Evolutionary conservation across 2,329 filamentous ascomycete species (phyloP).

Genomic region (Cytospora leucostoma): DNA sequence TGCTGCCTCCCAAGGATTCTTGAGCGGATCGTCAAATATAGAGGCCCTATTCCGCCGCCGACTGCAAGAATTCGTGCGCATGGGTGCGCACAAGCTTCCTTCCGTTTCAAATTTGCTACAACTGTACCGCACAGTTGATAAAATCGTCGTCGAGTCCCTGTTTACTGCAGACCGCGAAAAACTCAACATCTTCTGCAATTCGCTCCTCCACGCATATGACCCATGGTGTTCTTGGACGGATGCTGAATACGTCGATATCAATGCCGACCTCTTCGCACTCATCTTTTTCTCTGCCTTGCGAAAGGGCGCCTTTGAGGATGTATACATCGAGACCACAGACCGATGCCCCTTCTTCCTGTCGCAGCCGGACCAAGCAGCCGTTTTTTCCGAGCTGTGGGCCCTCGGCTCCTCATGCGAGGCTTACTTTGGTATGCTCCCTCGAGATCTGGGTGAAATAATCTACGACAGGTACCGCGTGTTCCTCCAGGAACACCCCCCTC

Average conservation of each 20-base stretch:
- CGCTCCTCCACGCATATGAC: conserved; percentile 40
- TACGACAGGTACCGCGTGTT: conserved; percentile 37
- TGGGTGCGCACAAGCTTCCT: conserved; percentile 33
- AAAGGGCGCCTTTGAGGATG: conserved; percentile 60
- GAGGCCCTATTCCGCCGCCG: conserved; percentile 34
- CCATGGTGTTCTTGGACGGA: conserved; percentile 29
- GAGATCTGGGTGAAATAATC: conserved; percentile 48
- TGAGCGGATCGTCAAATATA: conserved; percentile 34
- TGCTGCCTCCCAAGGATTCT: conserved; percentile 32
- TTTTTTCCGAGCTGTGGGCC: conserved; percentile 64
- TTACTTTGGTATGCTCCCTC: conserved; percentile 59
- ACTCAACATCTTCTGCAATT: conserved; percentile 41
- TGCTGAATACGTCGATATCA: conserved; percentile 42
- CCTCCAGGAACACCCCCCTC: conserved; percentile 34
- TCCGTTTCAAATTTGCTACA: conserved; percentile 32
- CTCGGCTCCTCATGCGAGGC: conserved; percentile 63
- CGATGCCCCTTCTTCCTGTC: conserved; percentile 62
- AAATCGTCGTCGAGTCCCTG: conserved; percentile 35
- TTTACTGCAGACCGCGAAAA: conserved; percentile 35
- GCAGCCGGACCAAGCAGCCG: conserved; percentile 63
- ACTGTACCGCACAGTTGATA: conserved; percentile 33
- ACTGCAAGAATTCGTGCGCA: conserved; percentile 31
- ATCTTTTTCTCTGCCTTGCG: conserved; percentile 59
- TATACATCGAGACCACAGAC: conserved; percentile 64
- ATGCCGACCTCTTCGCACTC: conserved; percentile 57